Evolutionary conservation across 805 yeast species (phyloP).

Genomic region (Candida michaelii): DNA sequence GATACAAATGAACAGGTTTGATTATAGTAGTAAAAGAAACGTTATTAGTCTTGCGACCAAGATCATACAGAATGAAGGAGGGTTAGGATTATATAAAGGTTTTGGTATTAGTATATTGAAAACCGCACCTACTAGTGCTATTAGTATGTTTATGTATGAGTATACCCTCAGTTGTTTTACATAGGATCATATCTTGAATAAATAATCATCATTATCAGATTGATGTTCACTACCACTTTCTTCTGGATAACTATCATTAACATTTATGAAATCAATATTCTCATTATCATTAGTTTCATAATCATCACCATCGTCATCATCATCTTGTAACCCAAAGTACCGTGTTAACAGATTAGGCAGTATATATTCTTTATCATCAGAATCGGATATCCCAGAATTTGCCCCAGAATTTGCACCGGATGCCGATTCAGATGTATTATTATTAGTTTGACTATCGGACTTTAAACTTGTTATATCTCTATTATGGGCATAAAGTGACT

Average conservation of each 20-base stretch:
- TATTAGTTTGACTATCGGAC: constrained; percentile 14
- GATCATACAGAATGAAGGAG: constrained; percentile 58
- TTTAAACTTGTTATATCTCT: constrained; percentile 18
- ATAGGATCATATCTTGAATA: constrained; percentile 22
- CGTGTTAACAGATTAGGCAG: constrained; percentile 41
- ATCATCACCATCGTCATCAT: constrained; percentile 19
- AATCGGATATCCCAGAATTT: constrained; percentile 9
- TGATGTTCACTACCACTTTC: constrained; percentile 17
- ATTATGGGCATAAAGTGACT: constrained; percentile 31
- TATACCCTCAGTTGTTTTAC: constrained; percentile 19
- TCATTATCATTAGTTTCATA: constrained; percentile 18
- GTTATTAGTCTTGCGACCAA: constrained; percentile 14
- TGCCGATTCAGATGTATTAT: constrained; percentile 13
- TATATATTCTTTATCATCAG: constrained; percentile 32
- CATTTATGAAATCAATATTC: constrained; percentile 29
- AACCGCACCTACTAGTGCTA: constrained; percentile 76
- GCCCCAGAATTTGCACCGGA: not conserved
- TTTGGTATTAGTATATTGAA: constrained; percentile 67
- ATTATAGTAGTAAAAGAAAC: not conserved
- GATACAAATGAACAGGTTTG: constrained; percentile 52
- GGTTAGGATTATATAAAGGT: constrained; percentile 72
- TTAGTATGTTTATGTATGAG: constrained; percentile 69
- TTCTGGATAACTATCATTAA: constrained; percentile 22
- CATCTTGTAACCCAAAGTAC: constrained; percentile 26
- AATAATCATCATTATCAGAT: constrained; percentile 28